Conservation (phyloP, 345 rosid species). For the Salix brachista region DNA sequence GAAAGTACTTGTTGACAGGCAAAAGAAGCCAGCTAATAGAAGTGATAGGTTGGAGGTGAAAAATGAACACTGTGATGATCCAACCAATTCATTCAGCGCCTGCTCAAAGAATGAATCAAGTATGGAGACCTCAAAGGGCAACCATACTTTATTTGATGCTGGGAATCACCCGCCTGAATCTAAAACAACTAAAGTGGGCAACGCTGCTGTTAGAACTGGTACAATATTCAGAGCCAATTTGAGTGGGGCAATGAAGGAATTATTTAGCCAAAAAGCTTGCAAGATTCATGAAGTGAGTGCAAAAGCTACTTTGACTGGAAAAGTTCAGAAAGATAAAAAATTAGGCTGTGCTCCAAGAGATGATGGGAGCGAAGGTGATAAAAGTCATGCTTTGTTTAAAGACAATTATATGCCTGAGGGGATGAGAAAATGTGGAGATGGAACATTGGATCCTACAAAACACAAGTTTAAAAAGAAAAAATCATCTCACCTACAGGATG, state of each 20-base stretch:
- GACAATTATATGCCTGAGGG: slow-evolving; percentile 19
- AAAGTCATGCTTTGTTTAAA: background rate
- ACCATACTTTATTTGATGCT: background rate
- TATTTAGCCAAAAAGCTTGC: background rate
- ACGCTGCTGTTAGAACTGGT: background rate
- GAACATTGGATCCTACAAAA: slow-evolving; percentile 26
- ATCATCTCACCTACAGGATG: slow-evolving; percentile 30
- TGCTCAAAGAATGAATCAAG: background rate
- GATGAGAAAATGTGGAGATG: background rate
- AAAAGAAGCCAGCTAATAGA: background rate
- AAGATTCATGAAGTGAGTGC: slow-evolving; percentile 29
- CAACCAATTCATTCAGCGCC: background rate
- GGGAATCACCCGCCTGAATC: background rate
- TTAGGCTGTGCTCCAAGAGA: slow-evolving; percentile 32
- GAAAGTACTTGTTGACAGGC: background rate
- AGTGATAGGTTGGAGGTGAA: background rate
- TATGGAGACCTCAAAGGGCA: background rate
- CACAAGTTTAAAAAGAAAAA: slow-evolving; percentile 20
- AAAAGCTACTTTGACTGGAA: slow-evolving; percentile 40
- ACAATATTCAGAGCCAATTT: background rate
- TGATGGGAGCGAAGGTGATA: slow-evolving; percentile 31
- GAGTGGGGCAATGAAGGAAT: background rate
- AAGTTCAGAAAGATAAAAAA: slow-evolving; percentile 47
- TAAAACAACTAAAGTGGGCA: background rate
- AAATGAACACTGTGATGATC: background rate